A percentile compares a stretch with the other conserved stretches of the same genome.
Evolutionary conservation across 2,329 filamentous ascomycete genomes (phyloP).

Genomic region (Metarhizium guizhouense): DNA sequence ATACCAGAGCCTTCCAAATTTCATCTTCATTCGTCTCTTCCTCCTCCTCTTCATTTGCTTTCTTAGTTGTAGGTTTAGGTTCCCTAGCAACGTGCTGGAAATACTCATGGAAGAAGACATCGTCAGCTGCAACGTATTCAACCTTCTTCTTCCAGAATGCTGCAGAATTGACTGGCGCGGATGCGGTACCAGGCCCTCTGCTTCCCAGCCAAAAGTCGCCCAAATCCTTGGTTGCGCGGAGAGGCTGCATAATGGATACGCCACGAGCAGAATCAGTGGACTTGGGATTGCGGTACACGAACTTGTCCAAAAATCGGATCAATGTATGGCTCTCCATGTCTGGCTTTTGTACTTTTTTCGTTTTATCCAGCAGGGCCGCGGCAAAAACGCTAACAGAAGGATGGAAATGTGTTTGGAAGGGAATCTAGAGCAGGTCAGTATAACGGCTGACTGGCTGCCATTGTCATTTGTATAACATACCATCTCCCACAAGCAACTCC

Average conservation of each 20-base stretch:
- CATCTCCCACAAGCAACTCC: constrained; percentile 88
- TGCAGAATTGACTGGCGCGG: constrained; percentile 64
- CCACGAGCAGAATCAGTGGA: constrained; percentile 59
- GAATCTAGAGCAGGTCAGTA: constrained; percentile 17
- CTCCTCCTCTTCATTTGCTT: constrained; percentile 40
- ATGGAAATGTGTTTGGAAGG: constrained; percentile 64
- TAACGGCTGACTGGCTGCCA: not conserved
- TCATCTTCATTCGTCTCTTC: constrained; percentile 61
- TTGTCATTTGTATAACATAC: constrained; percentile 33
- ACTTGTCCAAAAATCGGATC: constrained; percentile 93
- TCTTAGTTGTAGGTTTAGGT: constrained; percentile 41
- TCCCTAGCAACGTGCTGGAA: constrained; percentile 67
- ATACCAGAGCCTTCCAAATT: constrained; percentile 85
- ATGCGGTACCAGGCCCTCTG: constrained; percentile 30
- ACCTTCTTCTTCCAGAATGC: constrained; percentile 85
- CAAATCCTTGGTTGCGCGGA: constrained; percentile 44
- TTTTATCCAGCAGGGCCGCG: constrained; percentile 56
- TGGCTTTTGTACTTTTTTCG: constrained; percentile 73
- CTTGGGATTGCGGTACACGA: constrained; percentile 95
- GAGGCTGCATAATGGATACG: constrained; percentile 92
- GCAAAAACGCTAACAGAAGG: constrained; percentile 87
- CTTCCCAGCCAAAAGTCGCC: constrained; percentile 49
- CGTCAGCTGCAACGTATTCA: constrained; percentile 81
- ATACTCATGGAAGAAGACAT: constrained; percentile 98
- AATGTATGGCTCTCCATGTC: constrained; percentile 85